Percentiles rank a stretch among this genome's conserved stretches.
Conservation (phyloP, 2,329 filamentous ascomycete genomes). For the Neonectria ditissima region DNA sequence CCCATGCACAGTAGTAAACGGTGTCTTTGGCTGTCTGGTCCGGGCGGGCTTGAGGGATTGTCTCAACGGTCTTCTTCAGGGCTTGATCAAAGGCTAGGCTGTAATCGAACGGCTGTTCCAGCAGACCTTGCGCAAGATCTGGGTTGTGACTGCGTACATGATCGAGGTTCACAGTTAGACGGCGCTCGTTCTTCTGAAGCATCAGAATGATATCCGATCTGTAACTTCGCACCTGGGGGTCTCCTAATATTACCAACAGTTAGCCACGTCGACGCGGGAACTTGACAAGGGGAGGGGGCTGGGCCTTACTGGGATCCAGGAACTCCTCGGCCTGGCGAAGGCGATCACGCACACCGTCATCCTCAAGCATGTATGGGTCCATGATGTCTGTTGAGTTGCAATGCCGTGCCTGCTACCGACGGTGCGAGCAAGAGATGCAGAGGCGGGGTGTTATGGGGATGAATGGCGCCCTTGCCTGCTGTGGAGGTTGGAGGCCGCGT, state of each 20-base stretch:
- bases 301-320: conserved; percentile 83
- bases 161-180: conserved; percentile 82
- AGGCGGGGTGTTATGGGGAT: conserved; percentile 35
- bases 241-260: conserved; percentile 49
- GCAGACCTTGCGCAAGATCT: conserved; percentile 81
- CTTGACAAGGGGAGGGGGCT: neutral
- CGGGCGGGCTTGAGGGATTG: conserved; percentile 79
- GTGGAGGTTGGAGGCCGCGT: conserved; percentile 36
- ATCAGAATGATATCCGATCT: conserved; percentile 87
- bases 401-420: conserved; percentile 21
- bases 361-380: conserved; percentile 81
- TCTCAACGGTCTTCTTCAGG: conserved; percentile 87
- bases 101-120: conserved; percentile 90
- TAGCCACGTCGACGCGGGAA: conserved; percentile 19
- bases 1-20: conserved; percentile 96
- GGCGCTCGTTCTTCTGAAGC: conserved; percentile 75
- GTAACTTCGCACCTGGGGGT: conserved; percentile 76
- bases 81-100: conserved; percentile 89
- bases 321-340: conserved; percentile 92
- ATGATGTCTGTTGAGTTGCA: conserved; percentile 58
- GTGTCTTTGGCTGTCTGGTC: conserved; percentile 83
- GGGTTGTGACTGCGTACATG: conserved; percentile 89
- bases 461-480: conserved; percentile 33
- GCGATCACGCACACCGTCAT: conserved; percentile 86
- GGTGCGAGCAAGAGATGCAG: conserved; percentile 19